Conservation (phyloP, 129 eudicot species). For the Apium graveolens region DNA sequence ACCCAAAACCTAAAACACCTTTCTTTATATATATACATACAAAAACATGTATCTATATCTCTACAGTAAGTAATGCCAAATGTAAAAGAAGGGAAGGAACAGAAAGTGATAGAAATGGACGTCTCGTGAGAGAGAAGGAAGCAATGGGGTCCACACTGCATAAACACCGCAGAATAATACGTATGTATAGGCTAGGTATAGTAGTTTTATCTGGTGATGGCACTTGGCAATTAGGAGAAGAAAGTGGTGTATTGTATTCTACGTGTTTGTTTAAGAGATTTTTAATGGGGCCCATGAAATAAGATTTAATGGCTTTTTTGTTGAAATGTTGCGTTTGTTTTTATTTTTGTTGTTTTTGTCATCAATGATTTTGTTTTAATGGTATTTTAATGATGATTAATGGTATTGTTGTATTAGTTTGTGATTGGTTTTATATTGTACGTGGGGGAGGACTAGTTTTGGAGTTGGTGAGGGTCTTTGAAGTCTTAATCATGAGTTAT, state of each 20-base stretch:
- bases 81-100: not conserved
- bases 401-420: not conserved
- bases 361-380: conserved; percentile 4
- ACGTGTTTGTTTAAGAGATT: not conserved
- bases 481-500: not conserved
- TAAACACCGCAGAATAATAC: not conserved
- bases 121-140: conserved; percentile 35
- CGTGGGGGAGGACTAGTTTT: conserved; percentile 1
- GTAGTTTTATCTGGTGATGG: not conserved
- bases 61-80: not conserved
- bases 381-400: not conserved
- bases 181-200: not conserved
- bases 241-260: not conserved
- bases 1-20: not conserved
- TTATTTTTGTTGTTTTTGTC: conserved; percentile 2
- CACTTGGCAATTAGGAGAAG: conserved; percentile 7
- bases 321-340: not conserved
- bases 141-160: conserved; percentile 10
- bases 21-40: not conserved
- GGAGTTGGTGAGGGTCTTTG: not conserved
- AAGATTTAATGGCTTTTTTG: not conserved
- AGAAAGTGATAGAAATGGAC: conserved; percentile 18
- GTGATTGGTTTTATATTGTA: not conserved
- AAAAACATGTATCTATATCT: not conserved
- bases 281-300: not conserved